Base-by-base conservation (phyloP, 352 stramenopile genomes). In the Pythium grandisporangium region DNA sequence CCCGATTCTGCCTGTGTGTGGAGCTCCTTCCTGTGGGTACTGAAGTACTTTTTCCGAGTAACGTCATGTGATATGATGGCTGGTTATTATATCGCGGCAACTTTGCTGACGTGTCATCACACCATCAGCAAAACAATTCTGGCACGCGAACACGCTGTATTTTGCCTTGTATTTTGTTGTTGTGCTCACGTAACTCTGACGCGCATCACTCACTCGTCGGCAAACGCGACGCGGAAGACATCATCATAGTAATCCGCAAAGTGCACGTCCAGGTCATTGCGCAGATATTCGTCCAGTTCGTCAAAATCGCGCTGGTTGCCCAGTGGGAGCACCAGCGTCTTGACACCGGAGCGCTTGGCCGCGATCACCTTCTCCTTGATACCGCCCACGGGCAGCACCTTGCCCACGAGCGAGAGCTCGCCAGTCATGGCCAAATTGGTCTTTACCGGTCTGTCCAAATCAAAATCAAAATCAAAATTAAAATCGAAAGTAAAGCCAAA, bases 351-450 rank as follows among this genome's bases (percentile, higher is more conserved):
- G 42, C 96, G 79, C 42, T 96, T 84, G 17, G 96, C 96, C n/a
- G 95, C 96, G 51, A 99, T 99, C 27, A 86, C 96, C 74, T 99
- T 99, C 66, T 99, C 96, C 71, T 99, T 99, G 56, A 99, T 98
- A 27, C 96, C 96, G 42, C 96, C 96, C 6, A 99, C 94, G 8
- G 96, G 93, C n/a, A 99, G 58, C 19, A 99, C 96, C 61, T 98
- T 98, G 23, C 96, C 96, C 5, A 97, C 98, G 14, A 99, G 73
- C 19, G 85, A 97, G 22, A 98, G 55, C 51, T 98, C 93, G 37
- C 93, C 93, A 4, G 96, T 99, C 96, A 99, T 99, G 10, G 96
- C 96, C 20, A 99, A 63, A 58, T 99, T 93, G 47, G 80, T 74
- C 47, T 91, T 85, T 32, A 99, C 85, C 14, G 88, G 92, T 52